These are phyloP conservation scores for Cladosporium sp. DNA, from an alignment of 2,329 filamentous ascomycete species.

Conservation along the genomic window DNA sequence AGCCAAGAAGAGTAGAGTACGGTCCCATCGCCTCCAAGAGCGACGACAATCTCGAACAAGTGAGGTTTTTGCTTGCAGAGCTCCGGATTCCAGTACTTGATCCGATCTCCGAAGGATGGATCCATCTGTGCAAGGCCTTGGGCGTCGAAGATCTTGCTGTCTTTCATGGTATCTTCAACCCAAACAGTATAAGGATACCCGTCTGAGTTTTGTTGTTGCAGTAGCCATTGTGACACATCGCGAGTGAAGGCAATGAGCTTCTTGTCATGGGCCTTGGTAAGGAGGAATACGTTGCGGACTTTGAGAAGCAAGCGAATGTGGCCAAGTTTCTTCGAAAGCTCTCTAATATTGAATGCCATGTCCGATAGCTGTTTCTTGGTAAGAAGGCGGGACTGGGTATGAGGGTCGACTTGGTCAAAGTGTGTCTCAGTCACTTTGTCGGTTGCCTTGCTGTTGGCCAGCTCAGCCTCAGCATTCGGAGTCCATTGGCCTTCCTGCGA, in stretches of 20 bases:
- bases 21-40: conserved; percentile 82
- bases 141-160: conserved; percentile 73
- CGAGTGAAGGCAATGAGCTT: conserved; percentile 75
- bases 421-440: conserved; percentile 46
- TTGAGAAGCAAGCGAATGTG: conserved; percentile 80
- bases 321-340: conserved; percentile 82
- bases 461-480: conserved; percentile 27
- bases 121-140: conserved; percentile 67
- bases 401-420: conserved; percentile 37
- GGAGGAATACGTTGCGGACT: conserved; percentile 79
- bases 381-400: conserved; percentile 69
- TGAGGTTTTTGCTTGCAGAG: conserved; percentile 79
- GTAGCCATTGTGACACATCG: conserved; percentile 77
- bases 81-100: conserved; percentile 81
- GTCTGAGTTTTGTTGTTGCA: conserved; percentile 64
- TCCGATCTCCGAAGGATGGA: conserved; percentile 55
- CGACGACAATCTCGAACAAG: conserved; percentile 90
- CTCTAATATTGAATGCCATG: conserved; percentile 94
- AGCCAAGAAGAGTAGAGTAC: conserved; percentile 96
- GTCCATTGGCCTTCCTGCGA: conserved; percentile 43
- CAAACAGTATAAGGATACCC: conserved; percentile 71
- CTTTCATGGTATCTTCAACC: conserved; percentile 74
- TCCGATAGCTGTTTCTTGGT: conserved; percentile 94
- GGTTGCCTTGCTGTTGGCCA: conserved; percentile 39
- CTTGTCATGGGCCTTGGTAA: conserved; percentile 90